Evolutionary conservation across 2,329 filamentous ascomycete genomes (phyloP), one percentile per base, ranked within the genome.

Genomic region (Chalaropsis ovoidea): DNA sequence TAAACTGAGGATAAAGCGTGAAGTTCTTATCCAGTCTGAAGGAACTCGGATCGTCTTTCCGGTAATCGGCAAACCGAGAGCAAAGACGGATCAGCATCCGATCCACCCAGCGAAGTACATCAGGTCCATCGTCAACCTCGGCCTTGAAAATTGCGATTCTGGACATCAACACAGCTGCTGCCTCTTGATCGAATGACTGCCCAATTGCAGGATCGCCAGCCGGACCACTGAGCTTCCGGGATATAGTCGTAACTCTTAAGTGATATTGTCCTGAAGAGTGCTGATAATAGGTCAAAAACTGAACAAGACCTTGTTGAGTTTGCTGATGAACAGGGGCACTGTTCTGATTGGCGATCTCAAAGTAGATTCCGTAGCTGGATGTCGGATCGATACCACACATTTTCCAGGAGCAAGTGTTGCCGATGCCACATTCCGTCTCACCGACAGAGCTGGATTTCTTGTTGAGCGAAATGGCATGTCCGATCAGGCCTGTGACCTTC

Each of bases 21-120:
- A 99, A 99, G 80, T 99, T 99, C 84, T 96, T 96, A 77, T 99
- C 94, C 69, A 96, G 77, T 43, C 91, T 85, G 84, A 99, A 99
- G 0, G 93, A 97, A 4, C 93, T 95, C 15, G 94, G 91, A 72
- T 99, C 94, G 74, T 99, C 94, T 77, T 99, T 99, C 69, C 94
- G 84, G 75, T 99, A 99, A 76, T 99, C 94, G 35, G 94, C 94
- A 74, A 99, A 99, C 70, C 93, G 85, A 52, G 93, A 95, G 79
- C 94, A 99, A 31, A 99, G 81, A 64, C 94, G 84, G 74, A 99
- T 99, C 67, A 99, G 84, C 94, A 99, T 99, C 70, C 94, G 85
- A 73, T 99, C 94, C 27, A 99, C 94, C 94, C 94, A 99, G 73
- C 94, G 86, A 65, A 99, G 82, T 31, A 99, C 93, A 75, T 99